phyloP scores from a whole-genome alignment of 179 eudicot species.

The Monotropa hypopitys region DNA sequence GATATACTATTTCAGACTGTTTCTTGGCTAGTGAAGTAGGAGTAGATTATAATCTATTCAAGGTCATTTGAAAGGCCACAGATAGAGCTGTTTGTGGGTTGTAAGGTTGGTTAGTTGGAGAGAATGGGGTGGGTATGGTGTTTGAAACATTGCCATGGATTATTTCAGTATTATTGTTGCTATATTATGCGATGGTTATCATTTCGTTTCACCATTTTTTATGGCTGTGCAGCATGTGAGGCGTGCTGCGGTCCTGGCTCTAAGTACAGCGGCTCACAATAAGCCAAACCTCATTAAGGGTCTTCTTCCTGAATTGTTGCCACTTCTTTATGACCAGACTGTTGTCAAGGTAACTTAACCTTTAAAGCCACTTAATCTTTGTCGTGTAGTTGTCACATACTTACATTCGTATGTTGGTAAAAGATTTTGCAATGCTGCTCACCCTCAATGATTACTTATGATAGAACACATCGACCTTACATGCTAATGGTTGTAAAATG shows the following conservation, averaged over 20 bases:
- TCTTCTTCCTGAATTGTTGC: conserved; percentile 82
- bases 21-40: neutral
- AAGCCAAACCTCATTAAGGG: conserved; percentile 91
- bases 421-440: neutral
- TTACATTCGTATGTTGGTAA: neutral
- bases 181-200: neutral
- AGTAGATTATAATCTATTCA: neutral
- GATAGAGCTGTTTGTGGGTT: neutral
- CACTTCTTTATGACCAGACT: conserved; percentile 93
- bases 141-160: neutral
- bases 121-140: neutral
- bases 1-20: neutral
- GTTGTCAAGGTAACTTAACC: conserved; percentile 55
- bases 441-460: neutral
- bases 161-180: neutral
- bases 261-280: conserved; percentile 94
- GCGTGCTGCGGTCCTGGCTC: conserved; percentile 91
- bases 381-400: neutral
- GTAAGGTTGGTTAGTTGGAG: neutral
- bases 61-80: neutral
- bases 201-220: neutral
- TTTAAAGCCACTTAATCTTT: neutral
- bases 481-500: neutral
- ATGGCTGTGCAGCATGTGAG: conserved; percentile 76
- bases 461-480: neutral